Evolutionary conservation across 2,329 filamentous ascomycete genomes (phyloP), one percentile per base, ranked within the genome.

Genomic region (Apiospora marii): DNA sequence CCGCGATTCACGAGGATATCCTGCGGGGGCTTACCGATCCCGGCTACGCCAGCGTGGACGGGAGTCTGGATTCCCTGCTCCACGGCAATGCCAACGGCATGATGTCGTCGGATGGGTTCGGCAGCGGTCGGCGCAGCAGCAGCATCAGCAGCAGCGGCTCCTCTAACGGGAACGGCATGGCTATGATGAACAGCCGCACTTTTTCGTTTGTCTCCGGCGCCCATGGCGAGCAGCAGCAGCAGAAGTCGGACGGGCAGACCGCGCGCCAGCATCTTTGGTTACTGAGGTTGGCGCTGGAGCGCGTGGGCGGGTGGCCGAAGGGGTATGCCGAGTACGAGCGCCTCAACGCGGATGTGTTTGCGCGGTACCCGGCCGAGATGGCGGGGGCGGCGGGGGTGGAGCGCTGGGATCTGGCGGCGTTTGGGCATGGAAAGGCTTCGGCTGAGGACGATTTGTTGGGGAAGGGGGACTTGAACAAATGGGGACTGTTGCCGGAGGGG

Each of bases 351-450:
- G 81, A 85, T 68, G 69, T 87, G 8, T 86, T 85, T 78, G 75
- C 79, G 6, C 78, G 79, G 24, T 88, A 83, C 74, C 78, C 78
- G 4, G 72, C 75, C 5, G 80, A 82, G 41, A 78, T 87, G 76
- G 82, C 84, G 75, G 82, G 81, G 0, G 77, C 82, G 0, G 82
- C 84, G 72, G 84, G 84, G 0, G 83, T 85, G 0, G 85, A 87
- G 79, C 86, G 85, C 79, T 87, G 85, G 86, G 78, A 82, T 70
- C 77, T 84, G 16, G 85, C 86, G 77, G 79, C 76, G 0, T 87
- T 83, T 75, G 85, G 85, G 0, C 71, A 73, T 10, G 86, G 86
- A 3, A 86, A 85, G 79, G 86, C 86, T 1, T 83, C 86, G 78
- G 80, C 79, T 22, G 76, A 80, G 12, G 76, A 80, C n/a, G 81